Base-by-base conservation (phyloP, 2,329 filamentous ascomycete species). In the Neopestalotiopsis clavispora region DNA sequence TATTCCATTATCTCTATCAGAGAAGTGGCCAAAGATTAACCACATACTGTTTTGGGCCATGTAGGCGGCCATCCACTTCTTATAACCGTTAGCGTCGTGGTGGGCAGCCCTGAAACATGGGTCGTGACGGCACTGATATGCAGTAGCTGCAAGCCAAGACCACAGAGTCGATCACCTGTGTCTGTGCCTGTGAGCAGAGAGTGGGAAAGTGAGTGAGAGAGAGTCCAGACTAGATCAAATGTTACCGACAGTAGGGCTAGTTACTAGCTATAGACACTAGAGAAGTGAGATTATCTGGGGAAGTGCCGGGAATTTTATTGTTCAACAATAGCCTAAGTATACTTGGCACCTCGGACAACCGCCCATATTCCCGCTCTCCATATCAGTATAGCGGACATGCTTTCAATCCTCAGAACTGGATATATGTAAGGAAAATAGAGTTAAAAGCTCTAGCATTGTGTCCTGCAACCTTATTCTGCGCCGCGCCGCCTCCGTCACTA, bases 41-140 rank as follows among this genome's bases (percentile, higher is more conserved):
- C 45, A 52, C 45, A 52, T 52, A 52, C 45, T 52, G 45, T 17
- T 52, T 52, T 52, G 45, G 45, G 45, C 17, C 45, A 52, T 52
- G 45, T 52, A 52, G 45, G 7, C 17, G 45, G 17, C 7, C 45
- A 52, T 52, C 45, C 45, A 52, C 45, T 52, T 52, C 45, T 52
- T 52, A 52, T 52, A 52, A n/a, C 45, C 45, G 45, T 52, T 52
- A 52, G 45, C 45, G 45, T 52, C 45, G 17, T 20, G 45, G 45
- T 10, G 45, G 45, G 45, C 45, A 52, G 34, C 34, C 34, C 45
- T 52, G 45, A 52, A 52, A 52, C 45, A 52, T 38, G 45, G 45
- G 45, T 52, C n/a, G 45, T 52, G 45, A 52, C 45, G 45, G 45
- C 45, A 52, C 45, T 52, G 45, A 52, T 52, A 52, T 52, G n/a